phyloP scores from a whole-genome alignment of 1,139 yeast species.

The Pichia sp. region DNA sequence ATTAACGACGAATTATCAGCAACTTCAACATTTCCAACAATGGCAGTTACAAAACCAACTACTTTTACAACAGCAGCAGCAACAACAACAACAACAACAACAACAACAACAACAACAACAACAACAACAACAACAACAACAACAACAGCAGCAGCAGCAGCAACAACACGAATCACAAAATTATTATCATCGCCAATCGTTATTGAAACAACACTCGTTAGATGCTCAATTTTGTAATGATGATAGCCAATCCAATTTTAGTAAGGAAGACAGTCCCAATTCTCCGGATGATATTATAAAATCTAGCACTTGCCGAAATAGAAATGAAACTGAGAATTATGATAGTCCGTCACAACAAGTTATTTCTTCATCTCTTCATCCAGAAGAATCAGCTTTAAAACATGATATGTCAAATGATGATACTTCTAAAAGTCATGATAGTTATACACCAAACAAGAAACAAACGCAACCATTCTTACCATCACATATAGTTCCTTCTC shows the following conservation, averaged over 20 bases:
- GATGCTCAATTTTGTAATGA: not conserved
- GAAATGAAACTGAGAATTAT: not conserved
- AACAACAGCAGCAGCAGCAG: not conserved
- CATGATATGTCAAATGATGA: not conserved
- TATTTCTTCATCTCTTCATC: not conserved
- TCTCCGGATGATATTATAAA: not conserved
- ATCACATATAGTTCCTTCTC: not conserved
- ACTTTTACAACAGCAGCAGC: not conserved
- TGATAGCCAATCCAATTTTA: not conserved
- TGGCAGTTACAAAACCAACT: constrained; percentile 8
- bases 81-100: not conserved
- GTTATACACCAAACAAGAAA: not conserved
- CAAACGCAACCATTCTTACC: not conserved
- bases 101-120: not conserved
- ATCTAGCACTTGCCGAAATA: not conserved
- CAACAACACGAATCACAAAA: not conserved
- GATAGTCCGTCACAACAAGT: not conserved
- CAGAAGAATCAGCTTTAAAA: not conserved
- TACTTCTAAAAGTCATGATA: not conserved
- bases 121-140: not conserved
- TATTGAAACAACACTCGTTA: not conserved
- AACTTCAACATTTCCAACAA: not conserved
- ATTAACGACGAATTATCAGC: not conserved
- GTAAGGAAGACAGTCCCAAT: not conserved
- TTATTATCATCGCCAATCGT: not conserved